phyloP scores from a whole-genome alignment of 176 grass and related monocot genomes.

The Eremochloa ophiuroides region DNA sequence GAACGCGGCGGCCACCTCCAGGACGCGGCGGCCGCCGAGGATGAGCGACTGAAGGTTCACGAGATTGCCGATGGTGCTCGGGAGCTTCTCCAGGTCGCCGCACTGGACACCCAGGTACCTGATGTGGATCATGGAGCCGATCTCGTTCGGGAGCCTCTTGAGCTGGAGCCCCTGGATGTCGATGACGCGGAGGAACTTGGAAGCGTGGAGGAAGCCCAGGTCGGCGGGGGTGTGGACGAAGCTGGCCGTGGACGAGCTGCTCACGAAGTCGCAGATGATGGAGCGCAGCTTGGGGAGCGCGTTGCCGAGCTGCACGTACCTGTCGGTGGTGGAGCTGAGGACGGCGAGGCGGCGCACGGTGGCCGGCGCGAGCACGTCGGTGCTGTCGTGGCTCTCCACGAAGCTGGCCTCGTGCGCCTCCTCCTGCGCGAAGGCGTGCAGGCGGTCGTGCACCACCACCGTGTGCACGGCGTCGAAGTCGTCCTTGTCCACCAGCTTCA shows the following conservation, averaged over 20 bases:
- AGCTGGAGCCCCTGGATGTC: constrained; percentile 48
- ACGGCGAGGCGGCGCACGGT: constrained; percentile 56
- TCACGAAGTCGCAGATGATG: constrained; percentile 43
- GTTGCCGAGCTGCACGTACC: constrained; percentile 39
- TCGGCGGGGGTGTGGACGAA: constrained; percentile 28
- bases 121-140: constrained; percentile 48
- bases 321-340: constrained; percentile 28
- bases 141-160: constrained; percentile 39
- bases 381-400: constrained; percentile 50
- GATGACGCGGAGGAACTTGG: constrained; percentile 56
- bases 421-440: constrained; percentile 49
- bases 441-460: constrained; percentile 43
- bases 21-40: constrained; percentile 1
- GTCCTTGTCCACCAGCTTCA: constrained; percentile 40
- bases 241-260: neutral
- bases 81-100: constrained; percentile 32
- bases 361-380: constrained; percentile 42
- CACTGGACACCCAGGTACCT: constrained; percentile 40
- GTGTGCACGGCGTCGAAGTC: constrained; percentile 24
- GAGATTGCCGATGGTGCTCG: constrained; percentile 39
- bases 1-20: constrained; percentile 39
- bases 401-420: constrained; percentile 61
- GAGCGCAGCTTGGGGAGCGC: constrained; percentile 50
- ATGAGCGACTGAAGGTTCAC: constrained; percentile 60
- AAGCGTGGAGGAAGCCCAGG: constrained; percentile 42